Percentiles rank a stretch among this genome's conserved stretches.
phyloP scores from a whole-genome alignment of 1,139 yeast species.

The Pichia sp. region DNA sequence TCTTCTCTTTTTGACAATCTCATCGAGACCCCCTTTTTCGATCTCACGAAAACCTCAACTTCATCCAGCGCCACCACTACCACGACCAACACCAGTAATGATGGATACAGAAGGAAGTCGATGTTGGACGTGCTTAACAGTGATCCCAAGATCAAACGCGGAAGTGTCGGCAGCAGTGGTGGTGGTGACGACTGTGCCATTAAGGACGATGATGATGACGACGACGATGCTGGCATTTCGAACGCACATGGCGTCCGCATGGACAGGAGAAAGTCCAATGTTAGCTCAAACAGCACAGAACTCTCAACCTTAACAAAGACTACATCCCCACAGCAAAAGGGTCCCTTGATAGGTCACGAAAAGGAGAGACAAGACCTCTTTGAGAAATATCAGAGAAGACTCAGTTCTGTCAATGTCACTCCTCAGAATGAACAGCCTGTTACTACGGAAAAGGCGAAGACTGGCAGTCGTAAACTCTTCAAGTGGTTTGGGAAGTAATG shows the following conservation, averaged over 20 bases:
- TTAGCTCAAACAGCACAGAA: not conserved
- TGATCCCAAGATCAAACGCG: not conserved
- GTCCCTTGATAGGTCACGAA: constrained; percentile 2
- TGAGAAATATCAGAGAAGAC: constrained; percentile 24
- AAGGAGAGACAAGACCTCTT: constrained; percentile 18
- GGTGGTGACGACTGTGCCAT: not conserved
- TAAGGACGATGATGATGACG: constrained; percentile 1
- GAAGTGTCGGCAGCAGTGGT: not conserved
- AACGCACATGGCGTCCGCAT: not conserved
- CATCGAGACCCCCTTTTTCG: constrained; percentile 16
- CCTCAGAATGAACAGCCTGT: not conserved
- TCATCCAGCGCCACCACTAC: not conserved
- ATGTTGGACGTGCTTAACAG: constrained; percentile 8
- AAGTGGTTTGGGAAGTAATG: too few relatives aligned
- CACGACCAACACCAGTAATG: not conserved
- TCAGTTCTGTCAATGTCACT: constrained; percentile 13
- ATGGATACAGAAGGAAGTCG: constrained; percentile 3
- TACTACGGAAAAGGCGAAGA: too few relatives aligned
- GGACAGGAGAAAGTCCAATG: not conserved
- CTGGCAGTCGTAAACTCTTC: too few relatives aligned
- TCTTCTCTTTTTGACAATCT: constrained; percentile 20
- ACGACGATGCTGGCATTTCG: not conserved
- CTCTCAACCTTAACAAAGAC: not conserved
- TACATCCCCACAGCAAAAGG: constrained; percentile 1
- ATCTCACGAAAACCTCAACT: not conserved